phyloP scores from a whole-genome alignment of 257 asterid genomes.

The Nicotiana benthamiana region DNA sequence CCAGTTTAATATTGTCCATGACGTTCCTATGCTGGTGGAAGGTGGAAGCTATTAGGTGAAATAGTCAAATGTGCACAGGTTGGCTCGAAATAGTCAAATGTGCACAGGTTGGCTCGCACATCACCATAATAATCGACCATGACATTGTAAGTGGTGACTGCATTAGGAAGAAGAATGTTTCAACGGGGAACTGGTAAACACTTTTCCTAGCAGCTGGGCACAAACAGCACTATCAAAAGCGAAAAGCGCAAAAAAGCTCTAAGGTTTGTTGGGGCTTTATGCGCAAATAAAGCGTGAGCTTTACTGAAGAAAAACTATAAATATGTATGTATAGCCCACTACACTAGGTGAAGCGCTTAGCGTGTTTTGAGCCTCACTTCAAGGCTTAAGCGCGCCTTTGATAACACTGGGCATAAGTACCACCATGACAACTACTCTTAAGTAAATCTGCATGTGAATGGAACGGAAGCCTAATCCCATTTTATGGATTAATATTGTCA shows the following conservation, averaged over 20 bases:
- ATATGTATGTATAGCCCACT: no score
- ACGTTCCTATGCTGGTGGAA: background rate
- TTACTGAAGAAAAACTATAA: no score
- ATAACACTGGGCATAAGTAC: background rate
- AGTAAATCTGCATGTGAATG: background rate
- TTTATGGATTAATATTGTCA: background rate
- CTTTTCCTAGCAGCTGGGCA: background rate
- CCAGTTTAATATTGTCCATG: no score
- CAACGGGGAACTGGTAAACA: background rate
- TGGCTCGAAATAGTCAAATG: background rate
- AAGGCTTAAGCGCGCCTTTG: no score
- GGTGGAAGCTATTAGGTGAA: background rate
- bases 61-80: background rate
- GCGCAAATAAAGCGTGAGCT: no score
- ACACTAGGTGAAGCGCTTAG: no score
- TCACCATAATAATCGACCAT: background rate
- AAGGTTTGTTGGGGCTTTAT: no score
- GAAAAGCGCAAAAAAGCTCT: no score
- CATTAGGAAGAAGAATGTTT: background rate
- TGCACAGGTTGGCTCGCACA: background rate
- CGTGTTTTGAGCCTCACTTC: no score
- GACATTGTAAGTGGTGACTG: background rate
- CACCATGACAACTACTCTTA: background rate
- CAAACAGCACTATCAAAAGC: no score
- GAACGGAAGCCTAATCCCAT: background rate